A percentile compares a stretch with the other conserved stretches of the same genome.
Conservation (phyloP, 164 flowering plant genomes). For the Aristolochia fimbriata region DNA sequence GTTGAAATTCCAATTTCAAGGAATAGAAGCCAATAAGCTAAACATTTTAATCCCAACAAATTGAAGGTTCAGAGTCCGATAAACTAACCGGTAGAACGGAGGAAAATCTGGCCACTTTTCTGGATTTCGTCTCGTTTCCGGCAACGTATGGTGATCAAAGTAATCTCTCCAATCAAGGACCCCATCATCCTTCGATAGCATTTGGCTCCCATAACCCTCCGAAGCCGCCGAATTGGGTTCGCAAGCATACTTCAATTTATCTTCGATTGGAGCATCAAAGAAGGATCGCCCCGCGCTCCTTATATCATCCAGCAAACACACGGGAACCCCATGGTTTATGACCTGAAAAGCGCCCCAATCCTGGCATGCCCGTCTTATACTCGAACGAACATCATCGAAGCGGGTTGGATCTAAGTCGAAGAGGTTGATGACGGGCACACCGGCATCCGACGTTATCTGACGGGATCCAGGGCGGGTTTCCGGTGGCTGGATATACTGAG, state of each 20-base stretch:
- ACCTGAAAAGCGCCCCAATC: constrained; percentile 93
- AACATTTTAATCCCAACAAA: too few species aligned
- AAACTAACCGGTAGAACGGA: constrained; percentile 42
- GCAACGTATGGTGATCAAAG: constrained; percentile 86
- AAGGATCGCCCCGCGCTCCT: constrained; percentile 37
- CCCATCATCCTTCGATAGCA: constrained; percentile 44
- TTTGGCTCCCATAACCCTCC: constrained; percentile 80
- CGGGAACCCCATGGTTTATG: constrained; percentile 55
- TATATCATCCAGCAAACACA: constrained; percentile 28
- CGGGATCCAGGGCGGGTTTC: constrained; percentile 27
- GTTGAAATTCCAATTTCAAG: too few species aligned
- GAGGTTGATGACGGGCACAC: constrained; percentile 51
- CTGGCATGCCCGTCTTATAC: constrained; percentile 37
- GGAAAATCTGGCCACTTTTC: constrained; percentile 58
- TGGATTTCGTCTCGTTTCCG: constrained; percentile 60
- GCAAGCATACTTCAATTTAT: constrained; percentile 52
- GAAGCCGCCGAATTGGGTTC: constrained; percentile 50
- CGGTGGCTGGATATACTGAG: constrained; percentile 58
- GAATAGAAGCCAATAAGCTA: too few species aligned
- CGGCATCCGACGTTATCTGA: not conserved
- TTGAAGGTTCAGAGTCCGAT: too few species aligned
- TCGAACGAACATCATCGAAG: constrained; percentile 12
- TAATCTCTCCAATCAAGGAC: constrained; percentile 95
- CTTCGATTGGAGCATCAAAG: constrained; percentile 34
- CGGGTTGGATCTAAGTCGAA: constrained; percentile 15